Evolutionary conservation across 768 basidiomycete genomes (phyloP).

Genomic region (Asterophora parasitica): DNA sequence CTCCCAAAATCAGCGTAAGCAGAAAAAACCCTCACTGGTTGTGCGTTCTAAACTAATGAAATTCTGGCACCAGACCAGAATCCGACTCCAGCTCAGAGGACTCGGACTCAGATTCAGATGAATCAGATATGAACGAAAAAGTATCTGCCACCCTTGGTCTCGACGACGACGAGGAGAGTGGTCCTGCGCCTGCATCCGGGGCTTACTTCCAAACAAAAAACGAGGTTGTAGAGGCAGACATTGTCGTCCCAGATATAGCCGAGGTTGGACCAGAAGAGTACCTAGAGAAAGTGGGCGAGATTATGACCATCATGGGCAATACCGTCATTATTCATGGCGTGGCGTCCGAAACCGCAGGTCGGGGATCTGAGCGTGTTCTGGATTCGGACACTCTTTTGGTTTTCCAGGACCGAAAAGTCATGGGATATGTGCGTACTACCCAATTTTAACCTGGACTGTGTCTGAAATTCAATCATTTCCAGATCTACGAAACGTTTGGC

Average conservation of each 20-base stretch:
- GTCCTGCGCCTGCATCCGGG: conserved; percentile 31
- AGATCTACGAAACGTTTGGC: conserved; percentile 93
- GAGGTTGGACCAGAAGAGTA: conserved; percentile 59
- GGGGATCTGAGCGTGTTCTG: conserved; percentile 59
- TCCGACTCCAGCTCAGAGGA: conserved; percentile 24
- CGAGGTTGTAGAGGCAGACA: conserved; percentile 55
- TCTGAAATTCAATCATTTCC: conserved; percentile 6
- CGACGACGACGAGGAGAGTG: conserved; percentile 56
- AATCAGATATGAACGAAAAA: conserved; percentile 14
- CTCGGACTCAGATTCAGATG: conserved; percentile 32
- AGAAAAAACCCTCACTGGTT: conserved; percentile 9
- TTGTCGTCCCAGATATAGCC: conserved; percentile 59
- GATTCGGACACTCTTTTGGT: conserved; percentile 91
- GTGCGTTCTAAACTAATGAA: conserved; percentile 1
- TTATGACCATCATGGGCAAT: conserved; percentile 69
- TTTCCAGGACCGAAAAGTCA: conserved; percentile 82
- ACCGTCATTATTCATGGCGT: conserved; percentile 71
- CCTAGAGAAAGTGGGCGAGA: conserved; percentile 73
- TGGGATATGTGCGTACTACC: conserved; percentile 77
- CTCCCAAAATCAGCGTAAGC: conserved; percentile 17
- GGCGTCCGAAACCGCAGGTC: conserved; percentile 35
- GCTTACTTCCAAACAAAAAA: conserved; percentile 63
- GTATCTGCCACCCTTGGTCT: conserved; percentile 27
- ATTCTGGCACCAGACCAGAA: conserved; percentile 10
- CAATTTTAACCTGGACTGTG: not conserved